Evolutionary conservation across 768 basidiomycete genomes (phyloP), one percentile per base, ranked within the genome.

Genomic region (Agaricus sinodeliciosus): DNA sequence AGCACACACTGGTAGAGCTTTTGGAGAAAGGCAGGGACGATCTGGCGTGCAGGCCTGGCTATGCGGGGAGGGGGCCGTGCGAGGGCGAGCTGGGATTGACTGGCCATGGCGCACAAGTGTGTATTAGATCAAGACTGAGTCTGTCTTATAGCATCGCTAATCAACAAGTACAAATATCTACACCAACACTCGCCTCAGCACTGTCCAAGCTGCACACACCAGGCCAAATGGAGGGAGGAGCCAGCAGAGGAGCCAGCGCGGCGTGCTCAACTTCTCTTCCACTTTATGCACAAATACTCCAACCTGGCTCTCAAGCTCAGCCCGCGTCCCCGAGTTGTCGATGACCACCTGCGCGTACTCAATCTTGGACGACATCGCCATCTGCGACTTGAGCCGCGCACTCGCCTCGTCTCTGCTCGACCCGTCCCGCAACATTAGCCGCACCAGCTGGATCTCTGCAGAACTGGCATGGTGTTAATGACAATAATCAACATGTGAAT

Each of bases 1-100:
- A n/a, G n/a, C n/a, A n/a, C n/a, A n/a, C n/a, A 94, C 93, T 87
- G 87, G 69, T 86, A 94, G 31, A 97, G 78, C 69, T 97, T 97
- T 69, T 94, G 90, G 12, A 96, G 76, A 64, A 96, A 96, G 0
- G 88, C 87, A 3, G 94, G 92, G 0, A 75, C 69, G 15, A 69
- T 67, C 56, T 72, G 72, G 44, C 72, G 61, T 9, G 72, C 62
- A 1, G 69, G 56, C 54, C 68, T 71, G 37, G 66, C 68, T 35
- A 67, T 66, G 54, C 60, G 60, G 13, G 63, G 59, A 50, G 60
- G 59, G 37, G 72, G 64, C 47, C 83, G 72, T 0, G 80, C 65
- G n/a, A 84, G 70, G 3, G 81, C 75, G 55, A 82, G 73, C 59
- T 83, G 81, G 15, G 78, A 75, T 59, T 82, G 78, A 40, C 77